Conservation (phyloP, 345 rosid genomes). For the Raphanus raphanistrum region DNA sequence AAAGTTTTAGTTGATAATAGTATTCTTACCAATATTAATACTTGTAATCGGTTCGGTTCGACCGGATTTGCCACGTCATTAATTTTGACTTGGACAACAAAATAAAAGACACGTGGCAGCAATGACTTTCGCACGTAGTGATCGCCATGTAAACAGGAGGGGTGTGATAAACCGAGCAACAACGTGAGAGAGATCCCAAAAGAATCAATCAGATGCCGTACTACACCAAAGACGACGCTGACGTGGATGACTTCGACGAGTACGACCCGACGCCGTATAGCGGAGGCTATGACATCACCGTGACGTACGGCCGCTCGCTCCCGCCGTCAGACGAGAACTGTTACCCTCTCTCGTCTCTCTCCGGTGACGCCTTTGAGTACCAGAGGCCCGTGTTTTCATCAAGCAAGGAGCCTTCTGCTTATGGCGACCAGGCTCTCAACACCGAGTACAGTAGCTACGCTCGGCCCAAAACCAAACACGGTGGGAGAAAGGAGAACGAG, state of each 20-base stretch:
- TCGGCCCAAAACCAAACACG: constrained; percentile 52
- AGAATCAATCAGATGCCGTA: constrained; percentile 60
- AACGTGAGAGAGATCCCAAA: background rate
- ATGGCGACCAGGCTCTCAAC: constrained; percentile 56
- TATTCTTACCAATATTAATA: too few relatives aligned
- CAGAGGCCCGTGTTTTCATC: constrained; percentile 62
- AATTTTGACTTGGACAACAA: constrained; percentile 8
- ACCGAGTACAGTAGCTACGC: constrained; percentile 77
- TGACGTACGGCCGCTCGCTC: constrained; percentile 77
- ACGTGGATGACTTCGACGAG: constrained; percentile 67
- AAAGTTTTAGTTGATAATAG: too few relatives aligned
- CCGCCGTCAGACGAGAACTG: constrained; percentile 68
- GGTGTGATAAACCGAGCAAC: background rate
- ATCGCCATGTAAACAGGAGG: constrained; percentile 21
- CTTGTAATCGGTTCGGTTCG: too few relatives aligned
- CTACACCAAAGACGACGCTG: constrained; percentile 56
- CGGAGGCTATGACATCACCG: constrained; percentile 72
- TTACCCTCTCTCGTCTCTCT: constrained; percentile 49
- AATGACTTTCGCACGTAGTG: constrained; percentile 24
- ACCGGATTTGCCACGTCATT: background rate
- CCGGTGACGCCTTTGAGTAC: constrained; percentile 63
- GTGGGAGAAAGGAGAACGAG: constrained; percentile 30
- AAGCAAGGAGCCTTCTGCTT: constrained; percentile 58
- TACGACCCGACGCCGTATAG: constrained; percentile 83
- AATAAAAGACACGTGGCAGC: constrained; percentile 16